phyloP scores from a whole-genome alignment of 805 yeast species.

The Kuraishia capsulata region DNA sequence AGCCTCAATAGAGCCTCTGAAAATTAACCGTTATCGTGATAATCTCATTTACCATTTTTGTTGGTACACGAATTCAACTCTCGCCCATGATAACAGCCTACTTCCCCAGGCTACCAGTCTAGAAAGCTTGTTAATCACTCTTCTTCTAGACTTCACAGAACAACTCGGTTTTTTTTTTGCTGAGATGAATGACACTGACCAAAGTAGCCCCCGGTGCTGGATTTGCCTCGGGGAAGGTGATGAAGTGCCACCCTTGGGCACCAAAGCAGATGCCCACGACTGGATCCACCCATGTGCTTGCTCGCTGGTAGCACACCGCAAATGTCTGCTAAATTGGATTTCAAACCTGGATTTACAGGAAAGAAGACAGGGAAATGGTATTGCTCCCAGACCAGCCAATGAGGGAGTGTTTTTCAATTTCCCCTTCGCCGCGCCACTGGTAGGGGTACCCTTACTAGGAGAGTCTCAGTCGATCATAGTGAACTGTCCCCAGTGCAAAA shows the following conservation, averaged over 20 bases:
- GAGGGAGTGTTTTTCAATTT: conserved; percentile 1
- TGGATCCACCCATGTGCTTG: conserved; percentile 39
- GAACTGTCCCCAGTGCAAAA: conserved; percentile 28
- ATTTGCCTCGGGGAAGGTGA: conserved; percentile 20
- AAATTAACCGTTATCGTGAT: too few relatives aligned
- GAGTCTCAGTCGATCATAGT: conserved; percentile 7
- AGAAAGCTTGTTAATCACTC: too few relatives aligned
- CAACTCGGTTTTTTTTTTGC: too few relatives aligned
- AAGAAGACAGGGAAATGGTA: conserved; percentile 6
- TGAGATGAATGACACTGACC: neutral
- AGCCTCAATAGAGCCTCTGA: too few relatives aligned
- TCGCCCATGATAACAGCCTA: too few relatives aligned
- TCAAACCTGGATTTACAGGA: conserved; percentile 18
- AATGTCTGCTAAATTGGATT: conserved; percentile 34
- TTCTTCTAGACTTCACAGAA: too few relatives aligned
- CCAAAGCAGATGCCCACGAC: conserved; percentile 18
- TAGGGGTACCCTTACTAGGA: neutral
- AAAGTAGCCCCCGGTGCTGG: conserved; percentile 13
- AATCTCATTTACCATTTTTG: too few relatives aligned
- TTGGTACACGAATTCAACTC: too few relatives aligned
- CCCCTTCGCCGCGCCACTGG: neutral
- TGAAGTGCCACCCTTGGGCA: conserved; percentile 23
- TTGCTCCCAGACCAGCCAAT: conserved; percentile 1
- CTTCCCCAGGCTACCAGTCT: too few relatives aligned
- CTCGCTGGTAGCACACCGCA: conserved; percentile 34